Evolutionary conservation across 306 rosid genomes (phyloP).

Genomic region (Glycine latifolia): DNA sequence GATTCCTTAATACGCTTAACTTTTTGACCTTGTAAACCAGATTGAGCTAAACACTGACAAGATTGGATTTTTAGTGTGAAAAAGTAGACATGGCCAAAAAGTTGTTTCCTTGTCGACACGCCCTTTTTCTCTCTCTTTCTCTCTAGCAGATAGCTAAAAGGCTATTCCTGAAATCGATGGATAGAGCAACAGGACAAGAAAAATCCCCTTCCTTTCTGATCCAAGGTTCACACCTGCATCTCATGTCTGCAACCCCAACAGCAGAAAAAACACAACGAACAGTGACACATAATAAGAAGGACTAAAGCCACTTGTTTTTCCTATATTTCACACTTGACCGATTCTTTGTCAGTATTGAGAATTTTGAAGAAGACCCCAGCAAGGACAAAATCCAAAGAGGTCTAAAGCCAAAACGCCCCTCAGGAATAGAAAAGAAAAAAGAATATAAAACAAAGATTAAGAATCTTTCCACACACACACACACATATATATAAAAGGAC

Average conservation of each 20-base stretch:
- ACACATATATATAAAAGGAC: neutral
- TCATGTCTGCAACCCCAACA: slow-evolving; percentile 47
- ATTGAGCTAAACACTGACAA: slow-evolving; percentile 59
- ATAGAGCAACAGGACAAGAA: slow-evolving; percentile 64
- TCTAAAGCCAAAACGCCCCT: slow-evolving; percentile 40
- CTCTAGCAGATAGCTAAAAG: slow-evolving; percentile 40
- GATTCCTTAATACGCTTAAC: slow-evolving; percentile 22
- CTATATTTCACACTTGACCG: slow-evolving; percentile 59
- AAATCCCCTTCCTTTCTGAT: slow-evolving; percentile 58
- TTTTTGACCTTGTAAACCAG: slow-evolving; percentile 60
- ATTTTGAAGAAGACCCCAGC: slow-evolving; percentile 56
- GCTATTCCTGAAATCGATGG: slow-evolving; percentile 52
- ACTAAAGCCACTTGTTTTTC: slow-evolving; percentile 43
- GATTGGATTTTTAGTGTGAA: slow-evolving; percentile 45
- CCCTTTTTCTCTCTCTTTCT: slow-evolving; percentile 40
- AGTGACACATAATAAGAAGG: slow-evolving; percentile 35
- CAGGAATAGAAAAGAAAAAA: neutral
- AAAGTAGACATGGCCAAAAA: slow-evolving; percentile 55
- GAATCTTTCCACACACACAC: neutral
- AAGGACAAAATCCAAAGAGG: slow-evolving; percentile 39
- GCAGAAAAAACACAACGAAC: slow-evolving; percentile 37
- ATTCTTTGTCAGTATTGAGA: slow-evolving; percentile 66
- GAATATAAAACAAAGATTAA: slow-evolving; percentile 32
- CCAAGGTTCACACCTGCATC: slow-evolving; percentile 58
- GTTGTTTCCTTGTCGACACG: slow-evolving; percentile 75